Evolutionary conservation across 2,329 filamentous ascomycete genomes (phyloP).

Genomic region (Sporothrix pallida): DNA sequence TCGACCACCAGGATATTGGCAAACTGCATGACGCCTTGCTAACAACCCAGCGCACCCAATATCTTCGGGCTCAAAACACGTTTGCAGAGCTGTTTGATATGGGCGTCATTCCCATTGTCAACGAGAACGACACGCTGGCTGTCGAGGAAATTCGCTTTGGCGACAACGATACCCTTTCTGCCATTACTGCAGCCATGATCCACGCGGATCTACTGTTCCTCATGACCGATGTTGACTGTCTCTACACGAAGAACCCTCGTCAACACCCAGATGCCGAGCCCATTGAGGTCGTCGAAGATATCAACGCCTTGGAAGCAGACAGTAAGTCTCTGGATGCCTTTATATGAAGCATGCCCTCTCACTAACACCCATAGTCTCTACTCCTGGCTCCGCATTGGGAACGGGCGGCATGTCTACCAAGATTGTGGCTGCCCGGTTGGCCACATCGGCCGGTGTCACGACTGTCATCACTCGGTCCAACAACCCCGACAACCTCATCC

Average conservation of each 20-base stretch:
- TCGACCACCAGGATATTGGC: neutral
- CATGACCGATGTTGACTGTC: constrained; percentile 98
- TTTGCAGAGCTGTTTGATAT: constrained; percentile 88
- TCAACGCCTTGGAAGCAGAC: constrained; percentile 80
- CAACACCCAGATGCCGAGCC: constrained; percentile 82
- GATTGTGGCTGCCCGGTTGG: constrained; percentile 88
- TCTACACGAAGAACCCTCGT: constrained; percentile 95
- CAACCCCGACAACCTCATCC: constrained; percentile 88
- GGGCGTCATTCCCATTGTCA: constrained; percentile 97
- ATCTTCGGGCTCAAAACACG: constrained; percentile 95
- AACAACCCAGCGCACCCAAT: constrained; percentile 74
- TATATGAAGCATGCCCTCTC: neutral
- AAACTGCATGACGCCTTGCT: constrained; percentile 12
- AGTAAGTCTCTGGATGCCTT: constrained; percentile 54
- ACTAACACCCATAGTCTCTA: constrained; percentile 67
- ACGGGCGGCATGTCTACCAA: constrained; percentile 98
- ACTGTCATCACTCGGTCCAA: constrained; percentile 94
- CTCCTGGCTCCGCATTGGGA: constrained; percentile 83
- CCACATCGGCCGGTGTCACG: constrained; percentile 92
- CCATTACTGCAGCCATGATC: constrained; percentile 96
- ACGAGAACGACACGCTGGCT: constrained; percentile 96
- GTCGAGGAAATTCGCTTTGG: constrained; percentile 99
- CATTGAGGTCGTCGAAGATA: constrained; percentile 92
- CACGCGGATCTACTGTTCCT: constrained; percentile 95
- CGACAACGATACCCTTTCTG: constrained; percentile 96